Conservation (phyloP, 176 grass and related monocot genomes). For the Oryza longistaminata region DNA sequence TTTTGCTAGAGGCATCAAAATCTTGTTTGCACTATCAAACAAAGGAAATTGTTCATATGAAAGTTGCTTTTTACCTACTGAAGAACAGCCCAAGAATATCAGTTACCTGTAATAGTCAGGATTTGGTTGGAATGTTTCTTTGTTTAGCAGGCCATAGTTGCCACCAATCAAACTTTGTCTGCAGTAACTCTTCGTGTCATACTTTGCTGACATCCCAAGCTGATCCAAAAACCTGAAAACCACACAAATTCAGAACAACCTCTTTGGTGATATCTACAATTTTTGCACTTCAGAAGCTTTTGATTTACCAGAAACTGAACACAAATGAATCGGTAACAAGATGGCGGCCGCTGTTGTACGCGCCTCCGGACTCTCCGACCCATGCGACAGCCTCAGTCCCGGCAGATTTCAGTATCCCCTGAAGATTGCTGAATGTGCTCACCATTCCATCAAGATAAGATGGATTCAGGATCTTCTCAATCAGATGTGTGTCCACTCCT, state of each 20-base stretch:
- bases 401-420: slow-evolving; percentile 45
- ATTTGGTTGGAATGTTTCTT: slow-evolving; percentile 67
- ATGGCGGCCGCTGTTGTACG: slow-evolving; percentile 93
- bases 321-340: slow-evolving; percentile 88
- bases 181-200: slow-evolving; percentile 72
- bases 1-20: not conserved
- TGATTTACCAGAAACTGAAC: slow-evolving; percentile 88
- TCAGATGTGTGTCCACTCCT: slow-evolving; percentile 75
- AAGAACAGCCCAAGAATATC: slow-evolving; percentile 4
- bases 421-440: slow-evolving; percentile 60
- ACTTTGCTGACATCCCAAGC: slow-evolving; percentile 69
- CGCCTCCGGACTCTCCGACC: slow-evolving; percentile 89
- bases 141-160: slow-evolving; percentile 78
- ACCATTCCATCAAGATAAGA: slow-evolving; percentile 57
- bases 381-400: slow-evolving; percentile 66
- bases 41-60: not conserved
- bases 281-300: not conserved
- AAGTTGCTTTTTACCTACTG: slow-evolving; percentile 15
- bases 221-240: slow-evolving; percentile 66
- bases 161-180: slow-evolving; percentile 78
- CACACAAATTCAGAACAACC: not conserved
- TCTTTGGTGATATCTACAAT: not conserved
- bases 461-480: slow-evolving; percentile 77
- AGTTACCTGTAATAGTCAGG: slow-evolving; percentile 80
- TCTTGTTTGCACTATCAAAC: not conserved